A percentile compares a stretch with the other conserved stretches of the same genome.
Conservation (phyloP, 768 basidiomycete genomes). For the Boletus speciosus region DNA sequence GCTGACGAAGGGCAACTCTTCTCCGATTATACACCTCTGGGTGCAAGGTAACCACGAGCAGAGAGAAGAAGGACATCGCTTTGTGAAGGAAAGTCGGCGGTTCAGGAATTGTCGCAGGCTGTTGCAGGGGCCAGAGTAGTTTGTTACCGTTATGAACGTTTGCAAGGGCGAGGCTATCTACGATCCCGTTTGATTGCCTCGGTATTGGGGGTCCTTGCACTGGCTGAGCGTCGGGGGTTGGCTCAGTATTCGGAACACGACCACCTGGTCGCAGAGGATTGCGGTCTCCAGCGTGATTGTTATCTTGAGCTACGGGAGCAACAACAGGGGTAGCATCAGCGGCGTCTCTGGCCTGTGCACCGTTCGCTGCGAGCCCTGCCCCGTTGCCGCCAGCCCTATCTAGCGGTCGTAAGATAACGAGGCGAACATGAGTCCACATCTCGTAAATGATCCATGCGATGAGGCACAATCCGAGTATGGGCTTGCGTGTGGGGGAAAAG, state of each 20-base stretch:
- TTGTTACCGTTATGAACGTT: constrained; percentile 57
- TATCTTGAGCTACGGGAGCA: constrained; percentile 15
- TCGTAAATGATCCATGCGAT: constrained; percentile 72
- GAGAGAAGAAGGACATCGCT: constrained; percentile 47
- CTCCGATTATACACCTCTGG: constrained; percentile 75
- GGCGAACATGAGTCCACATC: constrained; percentile 67
- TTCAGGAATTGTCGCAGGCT: constrained; percentile 14
- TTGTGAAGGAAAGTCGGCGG: constrained; percentile 53
- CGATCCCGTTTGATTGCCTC: constrained; percentile 30
- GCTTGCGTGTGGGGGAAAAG: constrained; percentile 71
- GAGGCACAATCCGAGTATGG: constrained; percentile 63
- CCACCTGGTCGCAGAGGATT: constrained; percentile 15
- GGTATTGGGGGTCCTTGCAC: constrained; percentile 29
- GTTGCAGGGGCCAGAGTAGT: constrained; percentile 37
- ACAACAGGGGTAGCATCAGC: constrained; percentile 25
- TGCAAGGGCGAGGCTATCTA: constrained; percentile 55
- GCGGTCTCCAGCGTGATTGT: constrained; percentile 14
- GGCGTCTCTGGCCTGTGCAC: constrained; percentile 15
- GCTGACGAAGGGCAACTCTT: constrained; percentile 50
- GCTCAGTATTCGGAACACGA: constrained; percentile 15
- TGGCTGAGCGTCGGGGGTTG: constrained; percentile 17
- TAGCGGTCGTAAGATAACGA: constrained; percentile 36
- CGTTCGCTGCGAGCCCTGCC: constrained; percentile 20
- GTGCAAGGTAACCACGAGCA: constrained; percentile 61
- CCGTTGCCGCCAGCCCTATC: constrained; percentile 31